phyloP scores from a whole-genome alignment of 2,329 filamentous ascomycete genomes.

The Dothistroma pini region DNA sequence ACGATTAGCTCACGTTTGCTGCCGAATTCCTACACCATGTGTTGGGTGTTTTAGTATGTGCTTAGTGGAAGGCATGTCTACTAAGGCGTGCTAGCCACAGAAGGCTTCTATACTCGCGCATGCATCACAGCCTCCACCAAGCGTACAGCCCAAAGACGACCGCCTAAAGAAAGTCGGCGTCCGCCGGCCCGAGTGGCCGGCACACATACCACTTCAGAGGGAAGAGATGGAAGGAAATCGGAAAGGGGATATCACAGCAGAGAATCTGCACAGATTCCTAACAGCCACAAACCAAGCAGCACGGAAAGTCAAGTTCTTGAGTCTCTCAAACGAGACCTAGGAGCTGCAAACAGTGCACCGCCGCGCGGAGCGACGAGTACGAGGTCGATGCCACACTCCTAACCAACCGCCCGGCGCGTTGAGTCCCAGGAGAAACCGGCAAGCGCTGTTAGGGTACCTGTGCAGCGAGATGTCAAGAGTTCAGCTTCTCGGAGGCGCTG shows the following conservation, averaged over 20 bases:
- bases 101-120: too few species aligned
- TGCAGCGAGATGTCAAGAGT: background rate
- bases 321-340: background rate
- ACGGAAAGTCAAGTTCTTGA: background rate
- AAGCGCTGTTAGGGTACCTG: background rate
- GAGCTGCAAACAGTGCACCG: background rate
- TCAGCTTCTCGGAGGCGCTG: background rate
- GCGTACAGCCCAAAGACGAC: background rate
- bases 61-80: too few species aligned
- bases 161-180: background rate
- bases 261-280: background rate
- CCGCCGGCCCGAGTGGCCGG: background rate
- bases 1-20: too few species aligned
- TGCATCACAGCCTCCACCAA: background rate
- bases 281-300: background rate
- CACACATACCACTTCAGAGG: background rate
- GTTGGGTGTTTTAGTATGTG: too few species aligned
- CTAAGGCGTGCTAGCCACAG: too few species aligned
- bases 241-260: background rate
- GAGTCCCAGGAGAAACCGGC: background rate
- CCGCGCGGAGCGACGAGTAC: background rate
- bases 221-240: background rate
- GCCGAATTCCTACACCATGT: too few species aligned
- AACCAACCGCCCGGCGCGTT: background rate
- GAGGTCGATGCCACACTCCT: too few species aligned